Conservation (phyloP, 2,329 filamentous ascomycete genomes). For the Rachicladosporium sp. region DNA sequence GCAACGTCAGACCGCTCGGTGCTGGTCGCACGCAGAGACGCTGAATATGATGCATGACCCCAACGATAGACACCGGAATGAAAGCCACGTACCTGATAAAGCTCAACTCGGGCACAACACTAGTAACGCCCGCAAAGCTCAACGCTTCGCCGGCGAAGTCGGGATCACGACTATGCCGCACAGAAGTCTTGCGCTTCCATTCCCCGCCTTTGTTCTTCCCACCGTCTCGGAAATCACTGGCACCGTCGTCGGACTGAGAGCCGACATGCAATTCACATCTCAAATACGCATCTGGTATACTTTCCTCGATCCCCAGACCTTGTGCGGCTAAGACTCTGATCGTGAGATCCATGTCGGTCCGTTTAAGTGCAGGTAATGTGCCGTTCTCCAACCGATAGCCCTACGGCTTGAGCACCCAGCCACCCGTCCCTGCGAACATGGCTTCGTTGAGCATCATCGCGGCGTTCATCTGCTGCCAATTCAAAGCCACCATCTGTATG, state of each 20-base stretch:
- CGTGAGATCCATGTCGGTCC: conserved; percentile 44
- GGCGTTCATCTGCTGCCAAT: conserved; percentile 84
- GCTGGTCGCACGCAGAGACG: too few relatives aligned
- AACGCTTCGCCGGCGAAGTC: conserved; percentile 34
- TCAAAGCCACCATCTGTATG: conserved; percentile 80
- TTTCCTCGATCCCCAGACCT: conserved; percentile 47
- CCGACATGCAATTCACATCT: conserved; percentile 75
- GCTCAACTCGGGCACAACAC: conserved; percentile 34
- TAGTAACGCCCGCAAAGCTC: conserved; percentile 30
- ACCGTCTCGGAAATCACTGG: conserved; percentile 31
- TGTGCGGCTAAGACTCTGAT: conserved; percentile 69
- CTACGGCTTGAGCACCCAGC: conserved; percentile 75
- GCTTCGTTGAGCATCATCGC: conserved; percentile 94
- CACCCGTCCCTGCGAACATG: conserved; percentile 71
- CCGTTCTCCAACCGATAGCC: conserved; percentile 47
- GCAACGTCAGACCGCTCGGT: too few relatives aligned
- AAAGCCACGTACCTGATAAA: conserved; percentile 34
- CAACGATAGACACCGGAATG: background rate
- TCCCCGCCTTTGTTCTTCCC: conserved; percentile 42
- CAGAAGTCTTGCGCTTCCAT: conserved; percentile 34
- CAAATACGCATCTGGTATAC: conserved; percentile 47
- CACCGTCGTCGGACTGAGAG: conserved; percentile 39
- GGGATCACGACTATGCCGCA: conserved; percentile 30
- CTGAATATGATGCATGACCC: too few relatives aligned
- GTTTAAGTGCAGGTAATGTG: conserved; percentile 9